Evolutionary conservation across 352 stramenopile genomes (phyloP), one percentile per base, ranked within the genome.

Genomic region (Phytophthora cryptogea): DNA sequence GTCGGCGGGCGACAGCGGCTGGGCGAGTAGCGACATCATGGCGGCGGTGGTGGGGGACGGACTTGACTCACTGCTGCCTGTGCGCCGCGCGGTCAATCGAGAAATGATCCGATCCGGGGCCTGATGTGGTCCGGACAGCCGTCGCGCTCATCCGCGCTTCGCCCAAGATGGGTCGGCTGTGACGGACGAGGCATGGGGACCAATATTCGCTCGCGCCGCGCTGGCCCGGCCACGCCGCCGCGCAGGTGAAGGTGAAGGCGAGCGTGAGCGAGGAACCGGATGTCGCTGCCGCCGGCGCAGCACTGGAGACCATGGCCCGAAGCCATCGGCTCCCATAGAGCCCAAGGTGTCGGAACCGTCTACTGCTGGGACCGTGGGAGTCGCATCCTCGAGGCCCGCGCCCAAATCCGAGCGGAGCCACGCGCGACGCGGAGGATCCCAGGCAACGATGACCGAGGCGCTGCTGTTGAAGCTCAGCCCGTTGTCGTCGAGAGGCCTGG

Each of bases 1-100:
- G 41, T 41, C 45, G 45, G 37, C 33, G 6, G 66, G 46, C 14
- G 55, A 65, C 20, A 74, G 28, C 20, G 66, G 56, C 55, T 74
- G 66, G 13, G 66, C 50, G 36, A 74, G 56, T 33, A 74, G 55
- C 30, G 66, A 74, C 61, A 74, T 68, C 66, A 74, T 74, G 27
- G 40, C 46, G 30, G 27, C 35, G 33, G 47, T 40, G 41, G 48
- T 54, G 45, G 36, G 53, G 31, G 39, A 32, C 8, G 32, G 31
- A 27, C 27, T 50, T 58, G 42, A 62, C 36, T 60, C 43, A 49
- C 30, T n/a, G 16, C 23, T 36, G 30, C 39, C 39, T 33, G 41
- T 31, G 43, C 23, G 31, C 54, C 30, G 56, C 32, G 60, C 27
- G 59, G 54, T 43, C 44, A 70, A 74, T 57, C 53, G 60, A 60